Evolutionary conservation across 495 filamentous ascomycete species (phyloP).

Genomic region (Annulohypoxylon stygium): DNA sequence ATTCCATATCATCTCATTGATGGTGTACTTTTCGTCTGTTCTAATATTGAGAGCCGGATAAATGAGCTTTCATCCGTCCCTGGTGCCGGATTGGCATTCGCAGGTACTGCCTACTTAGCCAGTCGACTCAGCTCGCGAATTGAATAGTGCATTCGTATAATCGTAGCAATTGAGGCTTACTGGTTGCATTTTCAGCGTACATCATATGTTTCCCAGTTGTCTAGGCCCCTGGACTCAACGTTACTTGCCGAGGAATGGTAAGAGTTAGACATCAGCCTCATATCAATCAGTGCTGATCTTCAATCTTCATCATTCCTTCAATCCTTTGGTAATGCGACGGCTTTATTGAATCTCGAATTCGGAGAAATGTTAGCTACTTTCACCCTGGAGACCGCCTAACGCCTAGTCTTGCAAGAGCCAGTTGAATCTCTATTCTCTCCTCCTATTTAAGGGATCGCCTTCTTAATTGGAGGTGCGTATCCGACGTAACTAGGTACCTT

Average conservation of each 20-base stretch:
- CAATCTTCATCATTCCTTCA: neutral
- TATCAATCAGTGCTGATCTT: conserved; percentile 1
- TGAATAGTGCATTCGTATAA: conserved; percentile 8
- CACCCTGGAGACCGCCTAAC: neutral
- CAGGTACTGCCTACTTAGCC: neutral
- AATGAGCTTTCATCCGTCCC: conserved; percentile 23
- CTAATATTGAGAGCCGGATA: conserved; percentile 30
- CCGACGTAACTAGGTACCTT: neutral
- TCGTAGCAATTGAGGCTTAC: conserved; percentile 6
- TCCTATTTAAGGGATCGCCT: neutral
- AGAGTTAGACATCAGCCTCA: conserved; percentile 2
- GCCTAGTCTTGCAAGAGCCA: no score
- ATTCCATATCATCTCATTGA: neutral
- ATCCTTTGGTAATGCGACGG: neutral
- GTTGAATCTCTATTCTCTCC: neutral
- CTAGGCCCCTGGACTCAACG: neutral
- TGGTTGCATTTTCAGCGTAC: conserved; percentile 1
- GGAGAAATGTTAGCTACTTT: neutral
- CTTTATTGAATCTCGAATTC: neutral
- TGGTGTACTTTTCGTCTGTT: conserved; percentile 9
- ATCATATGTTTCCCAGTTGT: conserved; percentile 2
- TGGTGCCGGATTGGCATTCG: conserved; percentile 12
- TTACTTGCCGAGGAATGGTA: neutral
- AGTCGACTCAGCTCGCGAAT: conserved; percentile 20
- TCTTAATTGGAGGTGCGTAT: neutral